These are phyloP conservation scores for Stagonosporopsis vannaccii DNA, from an alignment of 2,329 filamentous ascomycete species.

Conservation along the genomic window DNA sequence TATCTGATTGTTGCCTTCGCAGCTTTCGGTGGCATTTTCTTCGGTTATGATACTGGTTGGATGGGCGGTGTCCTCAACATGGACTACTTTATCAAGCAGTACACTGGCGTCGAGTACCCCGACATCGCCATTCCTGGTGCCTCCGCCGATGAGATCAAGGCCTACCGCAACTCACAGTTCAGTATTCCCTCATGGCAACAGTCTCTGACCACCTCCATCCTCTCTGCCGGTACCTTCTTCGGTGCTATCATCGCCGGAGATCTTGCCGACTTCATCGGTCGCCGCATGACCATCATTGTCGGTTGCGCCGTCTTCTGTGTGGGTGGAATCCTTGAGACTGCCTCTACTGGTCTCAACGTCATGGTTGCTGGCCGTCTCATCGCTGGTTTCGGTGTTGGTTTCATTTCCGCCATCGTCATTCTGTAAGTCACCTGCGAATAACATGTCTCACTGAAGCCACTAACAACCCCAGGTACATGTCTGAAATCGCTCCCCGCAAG, in stretches of 20 bases:
- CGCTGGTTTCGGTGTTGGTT: conserved; percentile 75
- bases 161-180: conserved; percentile 63
- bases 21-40: conserved; percentile 65
- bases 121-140: conserved; percentile 48
- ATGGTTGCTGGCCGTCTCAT: conserved; percentile 77
- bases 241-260: conserved; percentile 67
- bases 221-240: conserved; percentile 80
- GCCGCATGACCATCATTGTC: conserved; percentile 68
- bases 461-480: conserved; percentile 71
- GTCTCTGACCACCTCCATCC: conserved; percentile 74
- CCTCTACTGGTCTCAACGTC: conserved; percentile 65
- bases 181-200: conserved; percentile 47
- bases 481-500: conserved; percentile 74
- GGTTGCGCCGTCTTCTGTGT: conserved; percentile 68
- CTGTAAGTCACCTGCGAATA: conserved; percentile 49
- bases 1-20: conserved; percentile 58
- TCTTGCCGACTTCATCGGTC: conserved; percentile 70
- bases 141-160: conserved; percentile 67
- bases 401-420: conserved; percentile 70
- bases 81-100: conserved; percentile 50
- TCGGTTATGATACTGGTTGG: conserved; percentile 81
- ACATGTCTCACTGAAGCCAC: background rate
- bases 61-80: conserved; percentile 70
- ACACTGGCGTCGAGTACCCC: conserved; percentile 43
- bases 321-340: conserved; percentile 66